Evolutionary conservation across 257 asterid genomes (phyloP).

Genomic region (Eucommia ulmoides): DNA sequence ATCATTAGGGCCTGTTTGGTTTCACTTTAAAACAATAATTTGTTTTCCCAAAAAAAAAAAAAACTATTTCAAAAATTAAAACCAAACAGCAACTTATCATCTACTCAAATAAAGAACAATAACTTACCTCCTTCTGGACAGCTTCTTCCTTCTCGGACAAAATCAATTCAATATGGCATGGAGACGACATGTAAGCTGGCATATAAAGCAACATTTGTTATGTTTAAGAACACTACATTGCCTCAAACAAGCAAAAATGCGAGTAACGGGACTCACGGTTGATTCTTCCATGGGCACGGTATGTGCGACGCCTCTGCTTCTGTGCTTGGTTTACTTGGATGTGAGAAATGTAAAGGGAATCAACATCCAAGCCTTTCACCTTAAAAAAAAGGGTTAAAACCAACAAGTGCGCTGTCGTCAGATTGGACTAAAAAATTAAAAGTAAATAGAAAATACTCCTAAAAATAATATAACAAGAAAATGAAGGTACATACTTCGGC

Average conservation of each 20-base stretch:
- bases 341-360: slow-evolving; percentile 78
- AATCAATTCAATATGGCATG: slow-evolving; percentile 82
- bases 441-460: not conserved
- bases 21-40: no score
- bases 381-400: slow-evolving; percentile 8
- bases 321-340: slow-evolving; percentile 86
- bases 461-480: not conserved
- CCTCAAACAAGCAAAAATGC: no score
- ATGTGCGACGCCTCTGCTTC: slow-evolving; percentile 81
- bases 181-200: slow-evolving; percentile 88
- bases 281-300: slow-evolving; percentile 78
- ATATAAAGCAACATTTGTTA: no score
- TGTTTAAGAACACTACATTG: no score
- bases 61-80: no score
- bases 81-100: no score
- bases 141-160: slow-evolving; percentile 62
- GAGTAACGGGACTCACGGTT: slow-evolving; percentile 31
- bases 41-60: no score
- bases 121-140: slow-evolving; percentile 63
- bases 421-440: not conserved
- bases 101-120: no score
- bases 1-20: not conserved
- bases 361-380: slow-evolving; percentile 94
- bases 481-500: slow-evolving; percentile 43
- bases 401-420: not conserved